phyloP scores from a whole-genome alignment of 768 basidiomycete species.

The Astraeus odoratus region DNA sequence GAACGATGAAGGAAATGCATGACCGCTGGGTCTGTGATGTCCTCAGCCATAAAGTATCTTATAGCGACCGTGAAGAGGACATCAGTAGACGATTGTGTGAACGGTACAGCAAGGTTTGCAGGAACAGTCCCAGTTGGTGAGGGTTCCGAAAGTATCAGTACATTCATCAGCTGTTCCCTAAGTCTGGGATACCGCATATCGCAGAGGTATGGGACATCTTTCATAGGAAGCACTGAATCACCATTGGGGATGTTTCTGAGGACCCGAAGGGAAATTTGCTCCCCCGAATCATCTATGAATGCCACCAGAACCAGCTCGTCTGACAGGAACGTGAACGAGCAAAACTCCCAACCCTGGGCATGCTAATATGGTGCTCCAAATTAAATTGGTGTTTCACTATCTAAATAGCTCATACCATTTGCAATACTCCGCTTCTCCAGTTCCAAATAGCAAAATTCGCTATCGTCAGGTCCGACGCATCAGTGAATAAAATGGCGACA shows the following conservation, averaged over 20 bases:
- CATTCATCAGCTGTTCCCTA: constrained; percentile 6
- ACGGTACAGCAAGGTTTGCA: constrained; percentile 10
- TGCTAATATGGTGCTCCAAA: constrained; percentile 11
- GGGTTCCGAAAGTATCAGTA: constrained; percentile 30
- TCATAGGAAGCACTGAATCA: constrained; percentile 3
- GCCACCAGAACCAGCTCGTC: constrained; percentile 22
- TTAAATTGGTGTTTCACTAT: constrained; percentile 5
- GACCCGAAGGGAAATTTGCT: constrained; percentile 11
- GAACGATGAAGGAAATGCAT: constrained; percentile 27
- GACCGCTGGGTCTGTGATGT: constrained; percentile 11
- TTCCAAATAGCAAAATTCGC: constrained; percentile 27
- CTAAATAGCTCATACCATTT: constrained; percentile 18
- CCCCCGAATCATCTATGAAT: constrained; percentile 6
- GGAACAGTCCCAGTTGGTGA: constrained; percentile 21
- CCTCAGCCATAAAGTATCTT: constrained; percentile 6
- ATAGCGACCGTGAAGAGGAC: constrained; percentile 28
- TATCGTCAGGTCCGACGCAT: constrained; percentile 4
- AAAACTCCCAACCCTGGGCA: constrained; percentile 15
- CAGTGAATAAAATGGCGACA: constrained; percentile 24
- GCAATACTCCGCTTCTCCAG: constrained; percentile 25
- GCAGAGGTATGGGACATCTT: constrained; percentile 17
- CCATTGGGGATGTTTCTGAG: constrained; percentile 11
- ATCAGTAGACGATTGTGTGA: constrained; percentile 18
- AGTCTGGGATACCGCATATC: constrained; percentile 21
- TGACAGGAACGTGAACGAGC: constrained; percentile 30